Conservation (phyloP, 2,329 filamentous ascomycete genomes). For the Penicillium sp. region DNA sequence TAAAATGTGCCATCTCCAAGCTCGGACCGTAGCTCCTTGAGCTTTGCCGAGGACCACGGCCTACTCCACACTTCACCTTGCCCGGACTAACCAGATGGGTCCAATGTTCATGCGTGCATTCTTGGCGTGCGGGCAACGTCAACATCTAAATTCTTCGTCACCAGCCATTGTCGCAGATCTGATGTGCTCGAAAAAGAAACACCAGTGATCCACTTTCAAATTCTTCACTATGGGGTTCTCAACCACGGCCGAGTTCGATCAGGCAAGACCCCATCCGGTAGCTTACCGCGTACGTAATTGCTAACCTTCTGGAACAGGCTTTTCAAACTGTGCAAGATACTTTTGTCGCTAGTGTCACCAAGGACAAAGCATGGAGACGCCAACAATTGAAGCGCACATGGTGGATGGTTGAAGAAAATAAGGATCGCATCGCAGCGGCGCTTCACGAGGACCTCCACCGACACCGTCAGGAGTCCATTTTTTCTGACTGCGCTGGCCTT, state of each 20-base stretch:
- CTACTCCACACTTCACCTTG: constrained; percentile 3
- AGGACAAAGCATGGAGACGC: constrained; percentile 16
- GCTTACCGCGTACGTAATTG: neutral
- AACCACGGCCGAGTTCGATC: constrained; percentile 13
- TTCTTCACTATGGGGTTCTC: constrained; percentile 12
- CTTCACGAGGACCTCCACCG: constrained; percentile 18
- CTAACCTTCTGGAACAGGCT: constrained; percentile 7
- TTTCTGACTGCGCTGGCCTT: constrained; percentile 13
- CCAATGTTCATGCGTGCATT: neutral
- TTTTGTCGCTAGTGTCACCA: constrained; percentile 15
- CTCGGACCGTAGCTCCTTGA: neutral
- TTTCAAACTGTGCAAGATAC: constrained; percentile 10
- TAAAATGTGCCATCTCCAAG: neutral
- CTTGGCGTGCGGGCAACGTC: neutral
- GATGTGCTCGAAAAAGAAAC: neutral
- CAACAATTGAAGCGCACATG: constrained; percentile 19
- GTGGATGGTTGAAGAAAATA: constrained; percentile 25
- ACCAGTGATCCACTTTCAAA: neutral
- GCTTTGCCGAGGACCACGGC: neutral
- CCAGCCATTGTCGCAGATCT: too few relatives aligned
- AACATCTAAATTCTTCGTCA: neutral
- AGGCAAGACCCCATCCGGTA: constrained; percentile 4
- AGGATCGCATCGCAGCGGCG: constrained; percentile 13
- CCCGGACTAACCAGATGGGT: neutral
- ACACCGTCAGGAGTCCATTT: constrained; percentile 16